phyloP scores from a whole-genome alignment of 1,284 basidiomycete genomes.

The Pascua guehoae region DNA sequence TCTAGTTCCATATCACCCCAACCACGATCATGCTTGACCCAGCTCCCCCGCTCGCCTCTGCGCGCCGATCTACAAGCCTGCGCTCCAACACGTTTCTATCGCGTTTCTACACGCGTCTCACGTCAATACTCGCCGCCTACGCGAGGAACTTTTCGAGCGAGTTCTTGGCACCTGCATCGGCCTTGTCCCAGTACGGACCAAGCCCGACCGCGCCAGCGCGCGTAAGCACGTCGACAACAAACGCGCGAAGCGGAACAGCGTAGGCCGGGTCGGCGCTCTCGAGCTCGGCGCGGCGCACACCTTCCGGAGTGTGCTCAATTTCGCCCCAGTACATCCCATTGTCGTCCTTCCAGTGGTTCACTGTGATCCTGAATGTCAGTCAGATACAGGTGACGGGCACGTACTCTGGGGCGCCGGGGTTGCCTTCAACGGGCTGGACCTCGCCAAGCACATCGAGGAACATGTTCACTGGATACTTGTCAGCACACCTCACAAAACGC shows the following conservation, averaged over 20 bases:
- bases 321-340: constrained; percentile 33
- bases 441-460: constrained; percentile 89
- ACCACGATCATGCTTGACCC: no score
- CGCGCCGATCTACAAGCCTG: no score
- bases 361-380: constrained; percentile 19
- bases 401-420: constrained; percentile 35
- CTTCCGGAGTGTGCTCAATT: constrained; percentile 42
- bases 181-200: constrained; percentile 47
- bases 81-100: no score
- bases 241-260: constrained; percentile 35
- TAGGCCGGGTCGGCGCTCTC: constrained; percentile 45
- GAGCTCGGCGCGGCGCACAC: constrained; percentile 30
- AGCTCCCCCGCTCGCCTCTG: no score
- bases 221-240: constrained; percentile 38
- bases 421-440: constrained; percentile 60
- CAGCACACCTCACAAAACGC: constrained; percentile 58
- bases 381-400: constrained; percentile 2
- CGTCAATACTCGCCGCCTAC: not conserved
- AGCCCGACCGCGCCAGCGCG: constrained; percentile 38
- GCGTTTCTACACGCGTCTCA: no score
- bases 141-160: constrained; percentile 42
- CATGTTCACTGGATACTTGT: constrained; percentile 66
- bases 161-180: constrained; percentile 40
- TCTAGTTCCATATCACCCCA: no score
- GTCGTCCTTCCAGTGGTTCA: constrained; percentile 37